Evolutionary conservation across 106 monocot species (phyloP).

Genomic region (Alisma plantagoaquatica): DNA sequence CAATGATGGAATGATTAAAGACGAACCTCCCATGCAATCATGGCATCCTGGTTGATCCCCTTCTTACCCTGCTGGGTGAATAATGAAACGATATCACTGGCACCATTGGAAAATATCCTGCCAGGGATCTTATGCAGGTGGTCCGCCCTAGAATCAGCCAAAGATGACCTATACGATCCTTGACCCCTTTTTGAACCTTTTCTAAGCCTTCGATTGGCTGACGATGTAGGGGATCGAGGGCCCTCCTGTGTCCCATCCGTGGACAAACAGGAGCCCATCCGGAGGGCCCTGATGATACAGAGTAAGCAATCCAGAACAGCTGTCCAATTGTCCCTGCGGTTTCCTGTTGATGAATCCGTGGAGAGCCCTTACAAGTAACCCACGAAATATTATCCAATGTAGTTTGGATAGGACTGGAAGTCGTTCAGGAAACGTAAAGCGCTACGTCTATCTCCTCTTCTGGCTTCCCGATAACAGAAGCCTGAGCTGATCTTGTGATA

Average conservation of each 20-base stretch:
- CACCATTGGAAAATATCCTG: conserved; percentile 23
- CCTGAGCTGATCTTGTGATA: no score
- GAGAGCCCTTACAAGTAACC: no score
- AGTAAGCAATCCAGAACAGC: conserved; percentile 44
- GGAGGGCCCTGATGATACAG: conserved; percentile 32
- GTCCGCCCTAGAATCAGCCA: conserved; percentile 1
- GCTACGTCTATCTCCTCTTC: no score
- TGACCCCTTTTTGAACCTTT: conserved; percentile 1
- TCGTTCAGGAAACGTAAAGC: no score
- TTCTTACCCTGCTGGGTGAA: conserved; percentile 36
- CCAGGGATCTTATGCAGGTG: conserved; percentile 17
- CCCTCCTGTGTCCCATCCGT: conserved; percentile 9
- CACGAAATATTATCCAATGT: no score
- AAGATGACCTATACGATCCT: conserved; percentile 2
- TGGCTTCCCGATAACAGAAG: no score
- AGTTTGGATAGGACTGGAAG: no score
- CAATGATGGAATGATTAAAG: background rate
- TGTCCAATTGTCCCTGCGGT: conserved; percentile 7
- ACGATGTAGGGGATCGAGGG: background rate
- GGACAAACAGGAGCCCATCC: conserved; percentile 45
- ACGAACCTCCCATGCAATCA: conserved; percentile 38
- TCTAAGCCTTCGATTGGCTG: background rate
- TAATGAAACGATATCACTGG: conserved; percentile 15
- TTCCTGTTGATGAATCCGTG: conserved; percentile 25
- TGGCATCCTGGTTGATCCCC: conserved; percentile 36